Conservation (phyloP, 2,329 filamentous ascomycete genomes). For the Cytospora piceicola region DNA sequence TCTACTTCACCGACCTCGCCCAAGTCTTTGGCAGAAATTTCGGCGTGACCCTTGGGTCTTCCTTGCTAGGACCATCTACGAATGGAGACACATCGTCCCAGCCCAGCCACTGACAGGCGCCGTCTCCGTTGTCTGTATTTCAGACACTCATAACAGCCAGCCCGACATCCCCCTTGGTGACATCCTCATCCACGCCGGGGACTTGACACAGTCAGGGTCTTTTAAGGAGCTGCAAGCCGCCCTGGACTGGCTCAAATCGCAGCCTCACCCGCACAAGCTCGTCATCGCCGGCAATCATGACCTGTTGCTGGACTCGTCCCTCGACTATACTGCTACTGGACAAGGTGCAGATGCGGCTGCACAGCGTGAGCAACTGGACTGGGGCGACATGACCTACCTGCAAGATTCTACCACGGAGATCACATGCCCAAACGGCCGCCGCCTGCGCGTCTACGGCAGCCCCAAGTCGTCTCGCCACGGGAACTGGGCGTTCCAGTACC, state of each 20-base stretch:
- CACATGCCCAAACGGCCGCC: conserved; percentile 30
- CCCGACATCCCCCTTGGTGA: conserved; percentile 42
- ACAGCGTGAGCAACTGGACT: conserved; percentile 31
- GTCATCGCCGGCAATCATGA: conserved; percentile 46
- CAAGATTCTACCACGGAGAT: conserved; percentile 32
- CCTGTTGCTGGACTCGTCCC: conserved; percentile 34
- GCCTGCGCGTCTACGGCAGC: conserved; percentile 32
- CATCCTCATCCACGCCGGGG: conserved; percentile 46
- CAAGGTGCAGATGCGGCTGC: conserved; percentile 10
- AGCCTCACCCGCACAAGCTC: conserved; percentile 41
- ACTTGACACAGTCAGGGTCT: conserved; percentile 43
- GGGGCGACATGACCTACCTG: conserved; percentile 37
- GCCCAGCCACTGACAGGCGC: background rate
- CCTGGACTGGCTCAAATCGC: conserved; percentile 40
- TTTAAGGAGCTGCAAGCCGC: conserved; percentile 42
- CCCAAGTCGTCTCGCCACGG: conserved; percentile 32
- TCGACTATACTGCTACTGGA: conserved; percentile 5
- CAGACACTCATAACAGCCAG: conserved; percentile 45
- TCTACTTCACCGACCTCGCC: conserved; percentile 11
- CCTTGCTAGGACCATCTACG: background rate
- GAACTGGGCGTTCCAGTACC: conserved; percentile 40
- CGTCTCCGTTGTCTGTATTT: conserved; percentile 42
- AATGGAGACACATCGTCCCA: background rate
- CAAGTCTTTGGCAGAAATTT: conserved; percentile 4
- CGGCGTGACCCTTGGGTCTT: conserved; percentile 7